Evolutionary conservation across 2,329 filamentous ascomycete species (phyloP).

Genomic region (Neonectria hederae): DNA sequence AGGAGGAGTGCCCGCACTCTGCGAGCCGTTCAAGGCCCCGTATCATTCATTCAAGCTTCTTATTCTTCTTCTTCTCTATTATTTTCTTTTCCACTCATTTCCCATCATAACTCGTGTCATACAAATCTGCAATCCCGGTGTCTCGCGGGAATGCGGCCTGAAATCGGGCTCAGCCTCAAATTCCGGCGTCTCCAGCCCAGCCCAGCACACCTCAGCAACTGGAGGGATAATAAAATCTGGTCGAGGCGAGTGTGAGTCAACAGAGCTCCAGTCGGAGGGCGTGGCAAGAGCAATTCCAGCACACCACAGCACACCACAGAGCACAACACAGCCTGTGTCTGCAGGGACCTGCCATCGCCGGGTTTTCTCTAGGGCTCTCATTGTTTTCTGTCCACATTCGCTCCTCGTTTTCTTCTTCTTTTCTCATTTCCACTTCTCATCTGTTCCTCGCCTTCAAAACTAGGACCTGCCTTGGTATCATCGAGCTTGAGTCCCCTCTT

Average conservation of each 20-base stretch:
- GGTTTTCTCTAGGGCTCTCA: neutral
- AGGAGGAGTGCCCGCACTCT: neutral
- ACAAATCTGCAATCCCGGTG: constrained; percentile 17
- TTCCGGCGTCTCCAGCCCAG: neutral
- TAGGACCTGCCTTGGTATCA: constrained; percentile 9
- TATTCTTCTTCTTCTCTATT: neutral
- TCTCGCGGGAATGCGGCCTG: constrained; percentile 10
- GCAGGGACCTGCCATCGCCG: constrained; percentile 19
- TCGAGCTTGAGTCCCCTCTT: constrained; percentile 21
- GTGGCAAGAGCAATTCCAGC: neutral
- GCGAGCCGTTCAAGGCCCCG: neutral
- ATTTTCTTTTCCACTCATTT: too few relatives aligned
- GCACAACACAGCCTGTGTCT: neutral
- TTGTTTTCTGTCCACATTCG: constrained; percentile 9
- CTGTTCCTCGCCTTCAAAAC: constrained; percentile 5
- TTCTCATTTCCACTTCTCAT: neutral
- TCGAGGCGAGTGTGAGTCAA: neutral
- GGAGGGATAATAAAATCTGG: neutral
- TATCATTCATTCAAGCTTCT: neutral
- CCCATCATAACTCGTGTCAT: neutral
- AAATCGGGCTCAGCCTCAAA: neutral
- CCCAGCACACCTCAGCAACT: neutral
- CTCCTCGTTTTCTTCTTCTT: constrained; percentile 8
- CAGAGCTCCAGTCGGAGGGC: neutral
- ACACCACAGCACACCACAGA: neutral